phyloP scores from a whole-genome alignment of 1,139 yeast genomes.

The Insectozyma bohioensis region DNA sequence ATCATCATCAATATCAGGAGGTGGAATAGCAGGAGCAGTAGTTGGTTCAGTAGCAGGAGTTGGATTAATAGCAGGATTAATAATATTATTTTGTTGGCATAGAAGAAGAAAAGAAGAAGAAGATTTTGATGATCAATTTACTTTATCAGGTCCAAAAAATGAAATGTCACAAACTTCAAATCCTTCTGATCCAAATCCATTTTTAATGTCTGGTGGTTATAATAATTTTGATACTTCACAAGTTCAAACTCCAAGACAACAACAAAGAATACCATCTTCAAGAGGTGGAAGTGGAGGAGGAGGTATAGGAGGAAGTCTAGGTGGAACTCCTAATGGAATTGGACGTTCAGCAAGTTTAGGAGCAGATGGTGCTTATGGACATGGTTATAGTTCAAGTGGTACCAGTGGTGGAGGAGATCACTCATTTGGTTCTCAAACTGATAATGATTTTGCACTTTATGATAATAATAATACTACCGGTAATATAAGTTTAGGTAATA shows the following conservation, averaged over 20 bases:
- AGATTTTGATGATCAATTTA: slow-evolving; percentile 38
- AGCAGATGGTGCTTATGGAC: slow-evolving; percentile 7
- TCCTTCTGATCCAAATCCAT: slow-evolving; percentile 22
- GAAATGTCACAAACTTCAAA: slow-evolving; percentile 13
- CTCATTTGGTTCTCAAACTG: slow-evolving; percentile 13
- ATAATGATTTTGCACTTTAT: slow-evolving; percentile 11
- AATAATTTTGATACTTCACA: slow-evolving; percentile 16
- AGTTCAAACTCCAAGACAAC: slow-evolving; percentile 11
- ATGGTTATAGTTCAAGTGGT: slow-evolving; percentile 15
- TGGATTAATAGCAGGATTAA: slow-evolving; percentile 31
- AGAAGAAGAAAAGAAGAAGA: slow-evolving; percentile 33
- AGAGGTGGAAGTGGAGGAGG: slow-evolving; percentile 2
- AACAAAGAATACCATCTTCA: slow-evolving; percentile 3
- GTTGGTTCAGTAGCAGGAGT: slow-evolving; percentile 62
- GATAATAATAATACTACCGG: slow-evolving; percentile 2
- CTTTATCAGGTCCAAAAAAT: slow-evolving; percentile 34
- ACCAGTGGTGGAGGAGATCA: slow-evolving; percentile 14
- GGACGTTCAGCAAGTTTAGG: slow-evolving; percentile 1
- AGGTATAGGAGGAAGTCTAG: no score
- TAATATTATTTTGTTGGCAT: slow-evolving; percentile 46
- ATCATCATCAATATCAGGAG: slow-evolving; percentile 38
- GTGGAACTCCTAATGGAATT: neutral
- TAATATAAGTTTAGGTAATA: no score
- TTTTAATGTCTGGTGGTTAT: slow-evolving; percentile 18
- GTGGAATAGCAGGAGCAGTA: slow-evolving; percentile 75